Conservation (phyloP, 495 filamentous ascomycete species). For the Annulohypoxylon maeteangense region DNA sequence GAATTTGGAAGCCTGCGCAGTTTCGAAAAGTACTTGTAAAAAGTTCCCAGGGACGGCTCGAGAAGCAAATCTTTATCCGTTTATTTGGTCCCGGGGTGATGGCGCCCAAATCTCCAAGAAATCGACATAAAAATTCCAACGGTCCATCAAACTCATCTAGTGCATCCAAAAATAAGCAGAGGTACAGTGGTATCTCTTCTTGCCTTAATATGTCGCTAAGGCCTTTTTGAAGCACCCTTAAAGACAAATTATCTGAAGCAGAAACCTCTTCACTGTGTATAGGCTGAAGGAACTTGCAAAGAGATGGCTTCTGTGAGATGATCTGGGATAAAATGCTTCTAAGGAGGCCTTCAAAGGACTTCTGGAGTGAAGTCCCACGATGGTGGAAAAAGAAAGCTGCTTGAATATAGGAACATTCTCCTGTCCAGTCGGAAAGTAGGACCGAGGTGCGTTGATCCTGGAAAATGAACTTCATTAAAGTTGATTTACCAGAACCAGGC, state of each 20-base stretch:
- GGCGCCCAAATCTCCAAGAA: slow-evolving; percentile 21
- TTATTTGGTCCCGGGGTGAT: background rate
- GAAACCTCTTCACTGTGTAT: background rate
- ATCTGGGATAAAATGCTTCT: slow-evolving; percentile 28
- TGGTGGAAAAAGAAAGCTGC: slow-evolving; percentile 34
- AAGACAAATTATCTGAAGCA: background rate
- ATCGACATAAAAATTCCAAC: slow-evolving; percentile 18
- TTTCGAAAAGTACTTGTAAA: slow-evolving; percentile 8
- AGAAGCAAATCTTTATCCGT: slow-evolving; percentile 29
- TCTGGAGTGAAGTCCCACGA: slow-evolving; percentile 28
- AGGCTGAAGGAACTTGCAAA: background rate
- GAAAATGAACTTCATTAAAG: slow-evolving; percentile 44
- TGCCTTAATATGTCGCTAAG: slow-evolving; percentile 15
- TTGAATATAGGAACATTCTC: background rate
- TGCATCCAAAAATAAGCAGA: slow-evolving; percentile 34
- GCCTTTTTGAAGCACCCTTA: slow-evolving; percentile 4
- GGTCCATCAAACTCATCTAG: slow-evolving; percentile 36
- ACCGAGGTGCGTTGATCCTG: slow-evolving; percentile 27
- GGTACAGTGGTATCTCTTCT: slow-evolving; percentile 11
- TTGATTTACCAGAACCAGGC: slow-evolving; percentile 37
- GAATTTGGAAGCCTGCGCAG: slow-evolving; percentile 25
- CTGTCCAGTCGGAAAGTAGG: slow-evolving; percentile 25
- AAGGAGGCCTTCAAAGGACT: slow-evolving; percentile 38
- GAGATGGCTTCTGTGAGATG: background rate
- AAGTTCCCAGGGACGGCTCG: slow-evolving; percentile 32